These are phyloP conservation scores for Diddensiella caesifluorescens DNA, from an alignment of 805 yeast genomes.

Conservation along the genomic window DNA sequence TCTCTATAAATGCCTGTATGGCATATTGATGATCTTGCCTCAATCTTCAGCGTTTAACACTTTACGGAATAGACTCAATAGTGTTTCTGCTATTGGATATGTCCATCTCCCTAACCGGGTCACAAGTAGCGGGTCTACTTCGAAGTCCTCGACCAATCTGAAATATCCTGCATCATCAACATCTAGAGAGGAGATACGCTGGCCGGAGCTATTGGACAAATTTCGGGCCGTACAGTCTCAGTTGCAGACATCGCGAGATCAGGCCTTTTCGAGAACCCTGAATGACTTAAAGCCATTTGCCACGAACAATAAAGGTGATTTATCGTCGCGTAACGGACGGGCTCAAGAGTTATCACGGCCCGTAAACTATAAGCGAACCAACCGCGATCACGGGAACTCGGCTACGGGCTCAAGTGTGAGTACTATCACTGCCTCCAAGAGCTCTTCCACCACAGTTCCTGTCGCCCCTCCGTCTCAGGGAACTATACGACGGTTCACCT, in stretches of 20 bases:
- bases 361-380: too few relatives aligned
- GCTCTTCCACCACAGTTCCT: background rate
- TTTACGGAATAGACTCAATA: slow-evolving; percentile 66
- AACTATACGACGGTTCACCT: slow-evolving; percentile 5
- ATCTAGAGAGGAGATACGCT: slow-evolving; percentile 30
- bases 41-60: slow-evolving; percentile 88
- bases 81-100: slow-evolving; percentile 41
- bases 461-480: background rate
- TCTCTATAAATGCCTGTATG: slow-evolving; percentile 82
- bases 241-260: slow-evolving; percentile 19
- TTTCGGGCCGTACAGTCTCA: slow-evolving; percentile 43
- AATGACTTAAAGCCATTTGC: slow-evolving; percentile 1
- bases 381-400: too few relatives aligned
- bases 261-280: slow-evolving; percentile 7
- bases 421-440: too few relatives aligned
- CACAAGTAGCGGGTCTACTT: slow-evolving; percentile 13
- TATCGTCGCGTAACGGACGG: slow-evolving; percentile 2
- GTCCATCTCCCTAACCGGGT: slow-evolving; percentile 26
- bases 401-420: too few relatives aligned
- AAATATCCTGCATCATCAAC: too few relatives aligned
- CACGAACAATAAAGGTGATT: background rate
- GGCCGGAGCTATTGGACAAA: slow-evolving; percentile 43
- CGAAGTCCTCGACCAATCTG: slow-evolving; percentile 14
- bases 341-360: too few relatives aligned
- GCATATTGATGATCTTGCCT: slow-evolving; percentile 87